Conservation (phyloP, 2,329 filamentous ascomycete genomes). For the Blastomyces emzantsi region DNA sequence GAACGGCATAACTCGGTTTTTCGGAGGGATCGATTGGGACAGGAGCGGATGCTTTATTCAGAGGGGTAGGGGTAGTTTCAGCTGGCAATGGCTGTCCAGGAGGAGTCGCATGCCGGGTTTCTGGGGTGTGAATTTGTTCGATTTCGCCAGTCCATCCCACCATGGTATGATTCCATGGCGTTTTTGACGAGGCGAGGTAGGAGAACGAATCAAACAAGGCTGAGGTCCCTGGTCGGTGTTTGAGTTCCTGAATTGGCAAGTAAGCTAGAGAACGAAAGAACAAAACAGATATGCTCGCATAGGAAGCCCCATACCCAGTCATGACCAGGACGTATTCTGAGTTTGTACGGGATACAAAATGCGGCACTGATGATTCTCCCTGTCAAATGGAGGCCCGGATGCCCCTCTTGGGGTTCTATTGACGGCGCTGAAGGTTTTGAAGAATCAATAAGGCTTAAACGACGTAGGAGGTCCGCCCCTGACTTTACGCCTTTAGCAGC, state of each 20-base stretch:
- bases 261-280: conserved; percentile 7
- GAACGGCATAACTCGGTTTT: conserved; percentile 47
- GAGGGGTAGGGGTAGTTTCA: conserved; percentile 33
- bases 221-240: conserved; percentile 73
- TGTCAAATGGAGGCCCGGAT: conserved; percentile 50
- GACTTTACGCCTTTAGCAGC: conserved; percentile 38
- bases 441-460: conserved; percentile 41
- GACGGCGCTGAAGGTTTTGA: conserved; percentile 36
- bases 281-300: conserved; percentile 3
- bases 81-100: conserved; percentile 12
- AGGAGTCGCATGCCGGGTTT: conserved; percentile 12
- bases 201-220: conserved; percentile 87
- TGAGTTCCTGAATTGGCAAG: conserved; percentile 52
- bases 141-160: conserved; percentile 95
- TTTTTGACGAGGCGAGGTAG: conserved; percentile 73
- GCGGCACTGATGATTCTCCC: conserved; percentile 56
- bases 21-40: conserved; percentile 52
- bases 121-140: conserved; percentile 35
- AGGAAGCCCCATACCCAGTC: conserved; percentile 45
- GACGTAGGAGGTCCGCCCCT: conserved; percentile 44
- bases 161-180: conserved; percentile 83
- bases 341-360: conserved; percentile 54
- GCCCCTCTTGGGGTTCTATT: conserved; percentile 44
- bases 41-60: conserved; percentile 70
- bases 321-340: conserved; percentile 43